Evolutionary conservation across 305 asterid genomes (phyloP).

Genomic region (Andrographis paniculata): DNA sequence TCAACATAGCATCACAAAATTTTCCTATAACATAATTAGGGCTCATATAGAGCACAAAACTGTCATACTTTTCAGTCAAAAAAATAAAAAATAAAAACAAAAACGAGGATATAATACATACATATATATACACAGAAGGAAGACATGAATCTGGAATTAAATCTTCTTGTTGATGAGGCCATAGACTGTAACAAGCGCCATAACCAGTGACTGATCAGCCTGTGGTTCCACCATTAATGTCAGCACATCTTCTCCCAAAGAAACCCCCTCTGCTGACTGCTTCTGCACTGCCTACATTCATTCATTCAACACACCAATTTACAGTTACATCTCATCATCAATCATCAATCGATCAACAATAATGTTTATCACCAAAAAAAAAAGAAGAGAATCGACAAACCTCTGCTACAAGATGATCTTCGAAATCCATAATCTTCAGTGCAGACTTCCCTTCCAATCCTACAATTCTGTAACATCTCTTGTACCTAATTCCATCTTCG

Average conservation of each 20-base stretch:
- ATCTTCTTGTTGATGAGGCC: constrained; percentile 37
- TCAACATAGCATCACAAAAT: too few species aligned
- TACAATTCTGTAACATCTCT: constrained; percentile 25
- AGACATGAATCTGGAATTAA: neutral
- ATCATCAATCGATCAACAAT: neutral
- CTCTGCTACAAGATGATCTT: constrained; percentile 56
- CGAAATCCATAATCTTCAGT: constrained; percentile 42
- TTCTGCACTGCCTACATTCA: constrained; percentile 28
- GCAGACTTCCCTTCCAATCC: constrained; percentile 41
- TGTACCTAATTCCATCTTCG: constrained; percentile 10
- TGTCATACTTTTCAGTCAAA: too few species aligned
- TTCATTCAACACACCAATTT: too few species aligned
- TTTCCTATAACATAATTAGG: too few species aligned
- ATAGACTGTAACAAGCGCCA: constrained; percentile 51
- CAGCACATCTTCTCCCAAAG: constrained; percentile 46
- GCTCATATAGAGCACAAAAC: too few species aligned
- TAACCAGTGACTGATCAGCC: constrained; percentile 33
- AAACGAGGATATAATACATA: too few species aligned
- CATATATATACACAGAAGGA: too few species aligned
- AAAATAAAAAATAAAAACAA: too few species aligned
- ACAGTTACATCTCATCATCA: too few species aligned
- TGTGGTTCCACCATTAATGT: constrained; percentile 37
- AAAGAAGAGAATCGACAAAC: too few species aligned
- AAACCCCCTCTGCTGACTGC: constrained; percentile 32
- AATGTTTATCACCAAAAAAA: neutral